Evolutionary conservation across 208 protist genomes (phyloP).

Genomic region (Vickermania spadyakhi): DNA sequence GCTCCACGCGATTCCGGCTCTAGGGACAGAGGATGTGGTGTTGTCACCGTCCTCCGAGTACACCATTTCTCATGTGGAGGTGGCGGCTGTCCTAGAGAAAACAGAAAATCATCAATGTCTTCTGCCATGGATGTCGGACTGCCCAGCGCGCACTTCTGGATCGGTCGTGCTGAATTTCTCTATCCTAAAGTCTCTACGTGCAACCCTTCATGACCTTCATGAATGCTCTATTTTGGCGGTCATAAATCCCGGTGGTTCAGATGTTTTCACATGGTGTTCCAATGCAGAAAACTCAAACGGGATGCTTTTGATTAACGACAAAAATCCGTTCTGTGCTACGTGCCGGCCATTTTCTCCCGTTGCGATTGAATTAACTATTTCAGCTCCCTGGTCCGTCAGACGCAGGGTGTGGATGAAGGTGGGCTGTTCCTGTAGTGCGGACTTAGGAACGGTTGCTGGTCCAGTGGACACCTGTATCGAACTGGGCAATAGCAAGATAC

Average conservation of each 20-base stretch:
- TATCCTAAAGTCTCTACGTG: not conserved
- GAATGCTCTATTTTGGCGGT: not conserved
- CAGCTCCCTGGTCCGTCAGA: not conserved
- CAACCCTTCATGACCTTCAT: not conserved
- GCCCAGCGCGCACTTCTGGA: slow-evolving; percentile 47
- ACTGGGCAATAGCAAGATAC: not conserved
- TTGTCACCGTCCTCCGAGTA: slow-evolving; percentile 70
- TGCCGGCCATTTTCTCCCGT: not conserved
- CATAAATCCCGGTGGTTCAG: no score
- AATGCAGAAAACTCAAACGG: no score
- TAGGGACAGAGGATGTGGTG: slow-evolving; percentile 45
- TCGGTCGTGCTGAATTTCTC: slow-evolving; percentile 24
- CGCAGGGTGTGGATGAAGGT: not conserved
- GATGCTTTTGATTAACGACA: not conserved
- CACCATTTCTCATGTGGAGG: slow-evolving; percentile 71
- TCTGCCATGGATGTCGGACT: slow-evolving; percentile 71
- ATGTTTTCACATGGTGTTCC: no score
- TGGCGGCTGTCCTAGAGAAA: slow-evolving; percentile 49
- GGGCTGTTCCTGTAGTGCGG: not conserved
- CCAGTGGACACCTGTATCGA: not conserved
- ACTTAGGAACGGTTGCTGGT: not conserved
- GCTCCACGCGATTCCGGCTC: slow-evolving; percentile 51
- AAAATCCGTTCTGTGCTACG: not conserved
- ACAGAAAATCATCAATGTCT: slow-evolving; percentile 8
- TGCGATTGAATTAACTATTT: not conserved